A percentile compares a stretch with the other conserved stretches of the same genome.
phyloP scores from a whole-genome alignment of 768 basidiomycete species.

The Auriculariales sp. region DNA sequence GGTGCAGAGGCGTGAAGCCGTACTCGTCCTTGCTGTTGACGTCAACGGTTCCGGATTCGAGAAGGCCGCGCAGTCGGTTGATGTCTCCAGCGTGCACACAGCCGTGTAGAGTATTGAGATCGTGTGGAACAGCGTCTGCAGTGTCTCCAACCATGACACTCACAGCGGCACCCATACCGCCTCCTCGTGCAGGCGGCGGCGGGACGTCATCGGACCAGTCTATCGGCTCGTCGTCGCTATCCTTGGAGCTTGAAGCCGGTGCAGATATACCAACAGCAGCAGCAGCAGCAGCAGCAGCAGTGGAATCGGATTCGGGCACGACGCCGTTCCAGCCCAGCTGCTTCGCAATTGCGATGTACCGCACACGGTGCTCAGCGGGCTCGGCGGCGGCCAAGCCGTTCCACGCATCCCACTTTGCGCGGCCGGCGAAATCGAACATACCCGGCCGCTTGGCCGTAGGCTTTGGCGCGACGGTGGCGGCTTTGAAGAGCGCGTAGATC shows the following conservation, averaged over 20 bases:
- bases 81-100: slow-evolving; percentile 46
- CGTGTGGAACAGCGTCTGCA: background rate
- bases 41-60: slow-evolving; percentile 29
- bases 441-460: slow-evolving; percentile 49
- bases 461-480: slow-evolving; percentile 39
- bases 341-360: slow-evolving; percentile 56
- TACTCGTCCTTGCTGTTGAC: slow-evolving; percentile 67
- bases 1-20: slow-evolving; percentile 82
- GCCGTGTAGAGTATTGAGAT: slow-evolving; percentile 34
- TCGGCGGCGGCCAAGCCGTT: slow-evolving; percentile 34
- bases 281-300: background rate
- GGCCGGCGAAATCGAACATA: slow-evolving; percentile 62
- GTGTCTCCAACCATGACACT: background rate
- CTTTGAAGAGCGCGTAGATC: slow-evolving; percentile 82
- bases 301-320: slow-evolving; percentile 1
- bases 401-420: slow-evolving; percentile 88
- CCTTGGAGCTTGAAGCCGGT: slow-evolving; percentile 11
- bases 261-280: background rate
- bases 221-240: slow-evolving; percentile 18
- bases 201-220: slow-evolving; percentile 1
- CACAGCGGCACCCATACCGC: background rate
- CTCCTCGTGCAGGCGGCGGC: background rate
- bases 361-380: slow-evolving; percentile 31
- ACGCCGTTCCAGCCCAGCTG: slow-evolving; percentile 53
- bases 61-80: slow-evolving; percentile 26